Conservation (phyloP, 768 basidiomycete genomes). For the Tephrocybe sp. region DNA sequence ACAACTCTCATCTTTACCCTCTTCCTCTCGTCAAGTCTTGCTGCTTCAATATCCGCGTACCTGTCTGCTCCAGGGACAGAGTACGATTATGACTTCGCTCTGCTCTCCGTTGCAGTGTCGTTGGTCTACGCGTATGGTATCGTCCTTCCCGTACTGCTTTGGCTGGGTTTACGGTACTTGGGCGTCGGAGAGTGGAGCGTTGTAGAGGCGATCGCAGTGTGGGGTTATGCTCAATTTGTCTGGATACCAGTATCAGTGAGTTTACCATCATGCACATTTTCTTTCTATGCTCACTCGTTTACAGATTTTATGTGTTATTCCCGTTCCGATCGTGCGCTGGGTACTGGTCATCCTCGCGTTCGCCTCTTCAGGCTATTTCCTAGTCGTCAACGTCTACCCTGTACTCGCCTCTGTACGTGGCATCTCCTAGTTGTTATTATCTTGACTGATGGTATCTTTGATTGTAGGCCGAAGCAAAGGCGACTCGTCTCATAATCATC, state of each 20-base stretch:
- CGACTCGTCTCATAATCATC: conserved; percentile 81
- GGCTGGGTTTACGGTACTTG: conserved; percentile 82
- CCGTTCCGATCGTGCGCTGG: conserved; percentile 83
- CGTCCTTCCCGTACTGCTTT: conserved; percentile 76
- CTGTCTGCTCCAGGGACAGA: conserved; percentile 58
- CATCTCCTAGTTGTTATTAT: conserved; percentile 1
- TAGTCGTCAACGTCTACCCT: conserved; percentile 85
- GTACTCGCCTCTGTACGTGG: conserved; percentile 76
- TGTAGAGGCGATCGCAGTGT: conserved; percentile 77
- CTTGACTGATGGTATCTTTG: neutral
- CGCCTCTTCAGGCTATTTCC: conserved; percentile 83
- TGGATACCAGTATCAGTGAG: conserved; percentile 88
- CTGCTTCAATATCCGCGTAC: conserved; percentile 85
- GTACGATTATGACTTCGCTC: conserved; percentile 83
- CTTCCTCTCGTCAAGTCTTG: conserved; percentile 92
- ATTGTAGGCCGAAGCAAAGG: conserved; percentile 79
- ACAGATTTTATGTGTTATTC: conserved; percentile 84
- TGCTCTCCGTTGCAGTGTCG: conserved; percentile 79
- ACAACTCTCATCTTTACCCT: conserved; percentile 93
- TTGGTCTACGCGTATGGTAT: conserved; percentile 90
- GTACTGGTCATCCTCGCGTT: conserved; percentile 72
- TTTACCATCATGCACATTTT: conserved; percentile 14
- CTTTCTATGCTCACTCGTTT: neutral
- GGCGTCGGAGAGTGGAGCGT: conserved; percentile 91
- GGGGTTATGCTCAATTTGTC: conserved; percentile 81